Evolutionary conservation across 2,329 filamentous ascomycete species (phyloP).

Genomic region (Pleoardoris graminearum): DNA sequence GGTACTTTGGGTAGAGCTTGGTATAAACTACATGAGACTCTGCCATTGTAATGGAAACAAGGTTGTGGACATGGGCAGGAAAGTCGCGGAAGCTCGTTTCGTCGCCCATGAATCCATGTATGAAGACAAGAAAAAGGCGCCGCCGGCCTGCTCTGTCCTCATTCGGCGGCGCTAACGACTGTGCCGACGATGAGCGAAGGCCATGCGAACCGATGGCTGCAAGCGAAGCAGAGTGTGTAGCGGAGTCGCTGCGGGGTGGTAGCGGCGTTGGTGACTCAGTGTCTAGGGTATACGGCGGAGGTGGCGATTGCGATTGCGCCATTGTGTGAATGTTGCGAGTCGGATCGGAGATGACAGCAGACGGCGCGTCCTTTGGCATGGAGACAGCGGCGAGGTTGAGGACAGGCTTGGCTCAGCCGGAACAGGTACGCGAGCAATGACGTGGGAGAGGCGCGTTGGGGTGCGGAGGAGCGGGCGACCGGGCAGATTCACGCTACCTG

Average conservation of each 20-base stretch:
- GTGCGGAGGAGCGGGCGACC: not conserved
- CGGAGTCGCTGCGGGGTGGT: slow-evolving; percentile 19
- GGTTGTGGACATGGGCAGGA: slow-evolving; percentile 81
- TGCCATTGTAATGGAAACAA: slow-evolving; percentile 66
- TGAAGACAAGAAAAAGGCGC: slow-evolving; percentile 74
- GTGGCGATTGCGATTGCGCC: slow-evolving; percentile 11
- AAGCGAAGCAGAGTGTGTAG: slow-evolving; percentile 26
- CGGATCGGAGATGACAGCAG: not conserved
- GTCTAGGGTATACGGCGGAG: slow-evolving; percentile 3
- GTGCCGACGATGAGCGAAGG: slow-evolving; percentile 51
- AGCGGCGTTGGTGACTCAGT: slow-evolving; percentile 39
- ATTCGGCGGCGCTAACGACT: slow-evolving; percentile 50
- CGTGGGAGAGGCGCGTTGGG: slow-evolving; percentile 1
- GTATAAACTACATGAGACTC: slow-evolving; percentile 82
- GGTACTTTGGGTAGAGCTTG: slow-evolving; percentile 82
- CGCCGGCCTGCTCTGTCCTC: slow-evolving; percentile 46
- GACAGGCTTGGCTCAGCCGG: not conserved
- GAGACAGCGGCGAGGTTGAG: not conserved
- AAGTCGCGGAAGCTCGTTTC: slow-evolving; percentile 87
- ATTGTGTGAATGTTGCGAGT: not conserved
- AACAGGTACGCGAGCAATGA: slow-evolving; percentile 6
- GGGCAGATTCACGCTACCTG: no score
- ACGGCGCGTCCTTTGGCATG: not conserved
- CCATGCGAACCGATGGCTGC: slow-evolving; percentile 42
- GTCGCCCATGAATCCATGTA: slow-evolving; percentile 89